Percentiles rank a stretch among this genome's conserved stretches.
Evolutionary conservation across 1,139 yeast species (phyloP).

Genomic region (Candida tropicalis): DNA sequence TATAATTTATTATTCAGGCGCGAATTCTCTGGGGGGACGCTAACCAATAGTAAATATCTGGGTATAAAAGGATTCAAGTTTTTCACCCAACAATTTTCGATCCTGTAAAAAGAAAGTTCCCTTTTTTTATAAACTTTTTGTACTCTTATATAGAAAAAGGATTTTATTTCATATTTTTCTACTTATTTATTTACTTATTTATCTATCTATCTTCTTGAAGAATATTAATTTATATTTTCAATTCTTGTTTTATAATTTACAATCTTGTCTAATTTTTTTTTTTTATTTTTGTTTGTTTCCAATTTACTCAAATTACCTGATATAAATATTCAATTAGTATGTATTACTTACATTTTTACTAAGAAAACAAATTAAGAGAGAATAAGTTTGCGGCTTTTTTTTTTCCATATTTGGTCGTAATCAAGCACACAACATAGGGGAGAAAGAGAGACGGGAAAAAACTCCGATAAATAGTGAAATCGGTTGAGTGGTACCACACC

Average conservation of each 20-base stretch:
- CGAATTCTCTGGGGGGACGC: too few species aligned
- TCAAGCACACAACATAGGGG: too few species aligned
- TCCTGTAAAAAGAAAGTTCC: background rate
- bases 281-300: too few species aligned
- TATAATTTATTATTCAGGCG: too few species aligned
- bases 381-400: too few species aligned
- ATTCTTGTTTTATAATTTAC: background rate
- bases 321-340: background rate
- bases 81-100: conserved; percentile 9
- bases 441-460: background rate
- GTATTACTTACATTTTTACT: background rate
- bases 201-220: conserved; percentile 1
- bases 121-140: background rate
- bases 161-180: background rate
- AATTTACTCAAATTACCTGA: too few species aligned
- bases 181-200: background rate
- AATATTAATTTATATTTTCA: conserved; percentile 3
- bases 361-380: too few species aligned
- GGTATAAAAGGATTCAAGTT: background rate
- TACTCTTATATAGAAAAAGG: background rate
- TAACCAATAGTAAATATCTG: too few species aligned
- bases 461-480: background rate
- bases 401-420: too few species aligned
- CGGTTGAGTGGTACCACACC: background rate
- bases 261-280: background rate